Conservation (phyloP, 208 protist species). For the Trypanosoma brucei region DNA sequence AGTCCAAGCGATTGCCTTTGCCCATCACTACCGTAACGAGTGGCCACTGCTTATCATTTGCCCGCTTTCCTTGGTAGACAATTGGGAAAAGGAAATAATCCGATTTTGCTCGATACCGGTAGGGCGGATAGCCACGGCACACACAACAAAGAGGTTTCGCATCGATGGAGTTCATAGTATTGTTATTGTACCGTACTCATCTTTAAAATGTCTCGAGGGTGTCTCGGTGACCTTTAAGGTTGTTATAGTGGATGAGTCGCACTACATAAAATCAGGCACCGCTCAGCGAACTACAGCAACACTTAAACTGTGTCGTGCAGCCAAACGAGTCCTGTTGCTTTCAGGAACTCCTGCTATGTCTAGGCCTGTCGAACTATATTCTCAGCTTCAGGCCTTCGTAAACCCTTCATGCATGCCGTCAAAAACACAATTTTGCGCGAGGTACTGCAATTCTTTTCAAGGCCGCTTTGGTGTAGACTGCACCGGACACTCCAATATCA, state of each 20-base stretch:
- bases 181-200: constrained; percentile 81
- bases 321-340: constrained; percentile 82
- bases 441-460: constrained; percentile 92
- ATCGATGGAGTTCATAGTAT: constrained; percentile 48
- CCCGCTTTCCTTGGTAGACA: constrained; percentile 88
- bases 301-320: constrained; percentile 69
- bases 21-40: constrained; percentile 87
- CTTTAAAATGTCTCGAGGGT: constrained; percentile 60
- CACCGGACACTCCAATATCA: constrained; percentile 74
- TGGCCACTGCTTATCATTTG: constrained; percentile 94
- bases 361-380: constrained; percentile 94
- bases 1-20: constrained; percentile 92
- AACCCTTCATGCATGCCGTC: constrained; percentile 43
- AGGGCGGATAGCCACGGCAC: constrained; percentile 65
- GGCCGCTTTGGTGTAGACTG: constrained; percentile 70
- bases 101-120: constrained; percentile 78
- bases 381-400: constrained; percentile 86
- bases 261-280: constrained; percentile 91
- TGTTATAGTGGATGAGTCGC: constrained; percentile 94
- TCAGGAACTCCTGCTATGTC: constrained; percentile 92
- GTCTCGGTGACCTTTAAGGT: constrained; percentile 56
- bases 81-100: constrained; percentile 91
- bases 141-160: constrained; percentile 42
- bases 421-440: constrained; percentile 77
- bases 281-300: constrained; percentile 78